Percentiles rank a stretch among this genome's conserved stretches.
These are phyloP conservation scores for Thermothelomyces thermophilus DNA, from an alignment of 2,329 filamentous ascomycete species.

Conservation along the genomic window DNA sequence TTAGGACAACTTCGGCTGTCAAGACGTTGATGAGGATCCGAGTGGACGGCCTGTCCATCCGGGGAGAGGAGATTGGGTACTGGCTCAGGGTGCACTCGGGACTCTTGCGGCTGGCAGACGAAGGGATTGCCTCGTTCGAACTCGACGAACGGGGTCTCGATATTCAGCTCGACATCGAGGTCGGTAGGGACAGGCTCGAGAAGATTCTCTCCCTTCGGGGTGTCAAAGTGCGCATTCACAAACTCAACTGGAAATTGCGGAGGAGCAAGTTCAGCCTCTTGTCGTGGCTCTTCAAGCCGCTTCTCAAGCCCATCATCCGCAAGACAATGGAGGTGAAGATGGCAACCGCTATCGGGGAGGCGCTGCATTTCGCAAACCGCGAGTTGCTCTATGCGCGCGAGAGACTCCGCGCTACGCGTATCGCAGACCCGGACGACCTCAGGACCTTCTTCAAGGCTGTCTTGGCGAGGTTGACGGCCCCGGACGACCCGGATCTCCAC, in stretches of 20 bases:
- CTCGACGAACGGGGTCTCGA: conserved; percentile 85
- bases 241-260: conserved; percentile 70
- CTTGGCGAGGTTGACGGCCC: conserved; percentile 64
- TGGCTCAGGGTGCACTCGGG: conserved; percentile 77
- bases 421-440: conserved; percentile 72
- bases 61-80: conserved; percentile 83
- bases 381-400: conserved; percentile 85
- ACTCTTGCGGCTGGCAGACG: conserved; percentile 66
- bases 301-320: conserved; percentile 73
- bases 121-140: conserved; percentile 78
- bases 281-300: conserved; percentile 75
- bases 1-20: conserved; percentile 58
- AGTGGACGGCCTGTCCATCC: conserved; percentile 73
- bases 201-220: conserved; percentile 70
- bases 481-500: conserved; percentile 70
- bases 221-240: conserved; percentile 78
- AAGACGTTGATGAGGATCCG: conserved; percentile 71
- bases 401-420: conserved; percentile 74
- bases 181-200: conserved; percentile 71
- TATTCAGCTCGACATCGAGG: conserved; percentile 75
- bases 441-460: conserved; percentile 79
- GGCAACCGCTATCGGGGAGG: conserved; percentile 61
- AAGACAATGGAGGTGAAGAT: conserved; percentile 75
- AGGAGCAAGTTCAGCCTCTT: conserved; percentile 71
- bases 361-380: conserved; percentile 68